Conservation (phyloP, 345 rosid genomes). For the Syzygium jambos region DNA sequence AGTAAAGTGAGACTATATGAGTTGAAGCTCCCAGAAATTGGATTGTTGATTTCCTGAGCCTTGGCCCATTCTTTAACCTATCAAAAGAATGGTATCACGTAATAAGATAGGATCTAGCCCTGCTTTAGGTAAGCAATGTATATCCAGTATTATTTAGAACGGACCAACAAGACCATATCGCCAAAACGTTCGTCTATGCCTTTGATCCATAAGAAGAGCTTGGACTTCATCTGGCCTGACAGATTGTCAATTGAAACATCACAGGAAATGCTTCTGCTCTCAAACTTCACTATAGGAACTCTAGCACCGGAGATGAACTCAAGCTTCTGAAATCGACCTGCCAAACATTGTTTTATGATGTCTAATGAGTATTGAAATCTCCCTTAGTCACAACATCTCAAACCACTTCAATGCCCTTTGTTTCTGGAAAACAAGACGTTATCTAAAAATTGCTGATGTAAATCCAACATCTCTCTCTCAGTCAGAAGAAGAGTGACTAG, state of each 20-base stretch:
- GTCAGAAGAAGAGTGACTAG: neutral
- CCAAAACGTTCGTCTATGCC: conserved; percentile 78
- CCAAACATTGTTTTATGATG: neutral
- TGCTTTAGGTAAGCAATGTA: neutral
- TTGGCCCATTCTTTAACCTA: conserved; percentile 99
- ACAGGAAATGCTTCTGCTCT: conserved; percentile 56
- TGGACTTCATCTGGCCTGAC: conserved; percentile 70
- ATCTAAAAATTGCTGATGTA: neutral
- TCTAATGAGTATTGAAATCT: neutral
- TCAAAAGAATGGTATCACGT: neutral
- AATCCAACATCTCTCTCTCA: neutral
- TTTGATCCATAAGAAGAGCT: conserved; percentile 65
- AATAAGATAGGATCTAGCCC: neutral
- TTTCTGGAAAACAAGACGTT: neutral
- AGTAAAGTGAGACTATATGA: conserved; percentile 76
- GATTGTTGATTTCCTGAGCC: conserved; percentile 61
- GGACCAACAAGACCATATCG: conserved; percentile 67
- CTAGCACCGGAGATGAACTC: conserved; percentile 51
- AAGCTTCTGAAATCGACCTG: conserved; percentile 47
- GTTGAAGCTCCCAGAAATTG: conserved; percentile 63
- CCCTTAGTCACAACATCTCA: neutral
- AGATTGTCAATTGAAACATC: conserved; percentile 82
- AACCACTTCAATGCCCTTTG: neutral
- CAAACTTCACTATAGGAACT: conserved; percentile 78
- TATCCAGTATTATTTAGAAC: conserved; percentile 1